Evolutionary conservation across 306 rosid genomes (phyloP).

Genomic region (Boehmeria nivea): DNA sequence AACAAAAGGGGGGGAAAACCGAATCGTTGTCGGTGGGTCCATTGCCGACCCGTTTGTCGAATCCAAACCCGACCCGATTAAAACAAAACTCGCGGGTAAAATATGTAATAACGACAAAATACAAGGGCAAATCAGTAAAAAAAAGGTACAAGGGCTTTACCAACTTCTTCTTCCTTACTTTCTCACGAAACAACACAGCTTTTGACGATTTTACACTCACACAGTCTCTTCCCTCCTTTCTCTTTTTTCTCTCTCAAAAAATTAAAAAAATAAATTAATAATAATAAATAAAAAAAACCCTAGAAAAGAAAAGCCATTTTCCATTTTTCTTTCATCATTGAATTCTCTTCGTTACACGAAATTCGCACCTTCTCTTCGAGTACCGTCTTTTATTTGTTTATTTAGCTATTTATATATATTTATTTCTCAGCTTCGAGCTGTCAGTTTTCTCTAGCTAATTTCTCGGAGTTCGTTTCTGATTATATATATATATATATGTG

Average conservation of each 20-base stretch:
- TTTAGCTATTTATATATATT: background rate
- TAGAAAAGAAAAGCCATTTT: too few relatives aligned
- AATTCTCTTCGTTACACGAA: slow-evolving; percentile 2
- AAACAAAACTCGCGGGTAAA: background rate
- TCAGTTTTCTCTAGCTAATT: slow-evolving; percentile 6
- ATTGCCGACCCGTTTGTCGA: background rate
- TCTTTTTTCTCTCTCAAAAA: too few relatives aligned
- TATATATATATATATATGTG: too few relatives aligned
- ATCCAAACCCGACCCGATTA: slow-evolving; percentile 5
- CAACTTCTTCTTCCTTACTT: slow-evolving; percentile 6
- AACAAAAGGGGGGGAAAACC: too few relatives aligned
- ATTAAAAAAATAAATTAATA: too few relatives aligned
- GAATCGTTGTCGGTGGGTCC: slow-evolving; percentile 17
- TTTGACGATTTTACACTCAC: too few relatives aligned
- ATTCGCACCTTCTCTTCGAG: slow-evolving; percentile 1
- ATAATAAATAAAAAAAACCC: too few relatives aligned
- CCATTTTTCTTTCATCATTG: too few relatives aligned
- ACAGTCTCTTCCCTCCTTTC: too few relatives aligned
- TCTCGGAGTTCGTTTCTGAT: background rate
- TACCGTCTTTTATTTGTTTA: too few relatives aligned
- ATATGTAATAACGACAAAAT: background rate
- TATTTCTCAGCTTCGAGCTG: slow-evolving; percentile 5
- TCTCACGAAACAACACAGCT: background rate
- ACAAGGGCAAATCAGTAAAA: slow-evolving; percentile 16
- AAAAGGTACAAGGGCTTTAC: background rate